A percentile compares a stretch with the other conserved stretches of the same genome.
Conservation (phyloP, 106 monocot species). For the Vanilla planifolia region DNA sequence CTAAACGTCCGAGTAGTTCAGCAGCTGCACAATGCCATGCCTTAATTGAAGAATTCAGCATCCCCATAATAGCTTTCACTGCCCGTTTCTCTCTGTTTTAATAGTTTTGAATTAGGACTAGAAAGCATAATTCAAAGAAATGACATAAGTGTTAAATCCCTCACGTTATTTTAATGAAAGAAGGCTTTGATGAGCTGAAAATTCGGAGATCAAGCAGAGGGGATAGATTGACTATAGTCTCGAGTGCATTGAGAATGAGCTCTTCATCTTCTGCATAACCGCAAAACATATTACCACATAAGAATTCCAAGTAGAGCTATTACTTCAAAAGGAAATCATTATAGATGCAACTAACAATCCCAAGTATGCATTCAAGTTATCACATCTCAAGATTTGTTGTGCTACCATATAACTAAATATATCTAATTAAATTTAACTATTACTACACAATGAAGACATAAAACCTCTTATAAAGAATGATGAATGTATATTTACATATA, state of each 20-base stretch:
- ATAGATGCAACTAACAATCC: not conserved
- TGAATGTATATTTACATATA: too few relatives aligned
- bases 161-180: conserved; percentile 92
- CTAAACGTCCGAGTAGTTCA: conserved; percentile 83
- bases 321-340: not conserved
- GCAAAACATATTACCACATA: conserved; percentile 3
- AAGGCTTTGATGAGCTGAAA: conserved; percentile 95
- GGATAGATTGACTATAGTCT: conserved; percentile 89
- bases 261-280: conserved; percentile 81
- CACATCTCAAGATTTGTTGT: too few relatives aligned
- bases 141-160: conserved; percentile 7
- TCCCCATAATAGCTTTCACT: conserved; percentile 75
- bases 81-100: conserved; percentile 77
- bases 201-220: conserved; percentile 87
- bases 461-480: too few relatives aligned
- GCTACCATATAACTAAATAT: too few relatives aligned
- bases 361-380: too few relatives aligned
- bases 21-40: conserved; percentile 96
- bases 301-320: too few relatives aligned
- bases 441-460: too few relatives aligned
- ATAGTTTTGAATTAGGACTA: not conserved
- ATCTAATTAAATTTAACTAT: too few relatives aligned
- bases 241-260: conserved; percentile 91
- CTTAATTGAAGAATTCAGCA: conserved; percentile 78
- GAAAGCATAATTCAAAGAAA: conserved; percentile 3